phyloP scores from a whole-genome alignment of 768 basidiomycete species.

The Hygrophoropsis aurantiaca region DNA sequence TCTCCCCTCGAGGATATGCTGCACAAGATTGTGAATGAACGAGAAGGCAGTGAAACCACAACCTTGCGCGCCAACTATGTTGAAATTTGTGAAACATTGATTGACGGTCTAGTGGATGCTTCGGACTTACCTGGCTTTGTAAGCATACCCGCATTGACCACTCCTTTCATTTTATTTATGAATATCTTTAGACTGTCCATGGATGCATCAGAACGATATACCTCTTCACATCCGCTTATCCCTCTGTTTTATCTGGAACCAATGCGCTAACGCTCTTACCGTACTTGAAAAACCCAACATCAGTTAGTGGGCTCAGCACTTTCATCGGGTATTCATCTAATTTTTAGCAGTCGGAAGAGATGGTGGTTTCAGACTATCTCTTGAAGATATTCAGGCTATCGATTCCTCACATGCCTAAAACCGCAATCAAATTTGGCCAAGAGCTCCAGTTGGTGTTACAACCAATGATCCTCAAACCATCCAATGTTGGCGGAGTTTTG shows the following conservation, averaged over 20 bases:
- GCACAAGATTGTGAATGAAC: constrained; percentile 77
- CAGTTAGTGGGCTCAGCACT: constrained; percentile 46
- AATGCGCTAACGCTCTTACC: constrained; percentile 87
- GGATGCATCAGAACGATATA: constrained; percentile 86
- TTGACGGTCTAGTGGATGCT: constrained; percentile 88
- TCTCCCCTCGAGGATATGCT: constrained; percentile 84
- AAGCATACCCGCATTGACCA: constrained; percentile 33
- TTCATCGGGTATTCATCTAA: constrained; percentile 5
- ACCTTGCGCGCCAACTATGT: constrained; percentile 66
- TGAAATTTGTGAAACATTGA: constrained; percentile 81
- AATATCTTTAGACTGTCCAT: constrained; percentile 60
- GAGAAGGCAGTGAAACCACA: constrained; percentile 53
- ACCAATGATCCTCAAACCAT: constrained; percentile 90
- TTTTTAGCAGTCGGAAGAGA: constrained; percentile 68
- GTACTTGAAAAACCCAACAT: constrained; percentile 81
- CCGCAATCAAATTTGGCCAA: constrained; percentile 82
- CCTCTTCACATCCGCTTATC: constrained; percentile 79
- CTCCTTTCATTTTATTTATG: constrained; percentile 1
- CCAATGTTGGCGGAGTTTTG: constrained; percentile 61
- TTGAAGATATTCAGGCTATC: constrained; percentile 85
- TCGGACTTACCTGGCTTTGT: constrained; percentile 78
- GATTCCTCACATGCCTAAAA: constrained; percentile 88
- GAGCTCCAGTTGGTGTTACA: constrained; percentile 81
- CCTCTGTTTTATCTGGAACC: constrained; percentile 76
- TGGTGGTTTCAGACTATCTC: constrained; percentile 80